Percentiles rank a stretch among this genome's conserved stretches.
Conservation (phyloP, 2,329 filamentous ascomycete genomes). For the Colletotrichum costaricense region DNA sequence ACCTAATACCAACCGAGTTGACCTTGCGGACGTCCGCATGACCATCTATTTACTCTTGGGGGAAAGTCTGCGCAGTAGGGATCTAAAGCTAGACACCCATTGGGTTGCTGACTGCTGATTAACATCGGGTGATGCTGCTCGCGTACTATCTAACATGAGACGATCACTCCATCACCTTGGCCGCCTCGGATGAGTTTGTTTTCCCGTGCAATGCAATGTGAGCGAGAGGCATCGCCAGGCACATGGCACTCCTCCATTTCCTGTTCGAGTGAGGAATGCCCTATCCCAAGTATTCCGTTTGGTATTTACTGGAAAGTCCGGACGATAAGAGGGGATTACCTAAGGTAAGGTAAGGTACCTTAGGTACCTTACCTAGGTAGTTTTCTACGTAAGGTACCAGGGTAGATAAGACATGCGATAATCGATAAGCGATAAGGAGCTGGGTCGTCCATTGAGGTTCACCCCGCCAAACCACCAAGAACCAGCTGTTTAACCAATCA, state of each 20-base stretch:
- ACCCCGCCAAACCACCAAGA: slow-evolving; percentile 28
- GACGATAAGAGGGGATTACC: background rate
- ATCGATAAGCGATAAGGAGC: background rate
- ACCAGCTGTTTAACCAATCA: slow-evolving; percentile 25
- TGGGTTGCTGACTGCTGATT: background rate
- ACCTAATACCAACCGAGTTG: background rate
- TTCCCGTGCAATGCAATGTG: background rate
- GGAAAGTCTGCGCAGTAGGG: background rate
- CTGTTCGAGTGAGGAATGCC: background rate
- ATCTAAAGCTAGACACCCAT: background rate
- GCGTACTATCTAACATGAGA: slow-evolving; percentile 9
- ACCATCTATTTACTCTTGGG: background rate
- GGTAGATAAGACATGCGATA: background rate
- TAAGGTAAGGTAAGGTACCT: no score
- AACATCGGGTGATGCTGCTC: slow-evolving; percentile 12
- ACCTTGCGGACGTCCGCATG: slow-evolving; percentile 19
- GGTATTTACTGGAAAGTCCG: background rate
- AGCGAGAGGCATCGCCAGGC: background rate
- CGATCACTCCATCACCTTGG: slow-evolving; percentile 14
- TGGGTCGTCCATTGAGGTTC: slow-evolving; percentile 9
- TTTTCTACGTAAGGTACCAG: no score
- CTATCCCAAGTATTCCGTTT: no score
- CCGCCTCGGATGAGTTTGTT: background rate
- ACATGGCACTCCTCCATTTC: background rate
- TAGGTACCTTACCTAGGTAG: no score